A percentile compares a stretch with the other conserved stretches of the same genome.
phyloP scores from a whole-genome alignment of 2,329 filamentous ascomycete genomes.

The Claviceps citrina region DNA sequence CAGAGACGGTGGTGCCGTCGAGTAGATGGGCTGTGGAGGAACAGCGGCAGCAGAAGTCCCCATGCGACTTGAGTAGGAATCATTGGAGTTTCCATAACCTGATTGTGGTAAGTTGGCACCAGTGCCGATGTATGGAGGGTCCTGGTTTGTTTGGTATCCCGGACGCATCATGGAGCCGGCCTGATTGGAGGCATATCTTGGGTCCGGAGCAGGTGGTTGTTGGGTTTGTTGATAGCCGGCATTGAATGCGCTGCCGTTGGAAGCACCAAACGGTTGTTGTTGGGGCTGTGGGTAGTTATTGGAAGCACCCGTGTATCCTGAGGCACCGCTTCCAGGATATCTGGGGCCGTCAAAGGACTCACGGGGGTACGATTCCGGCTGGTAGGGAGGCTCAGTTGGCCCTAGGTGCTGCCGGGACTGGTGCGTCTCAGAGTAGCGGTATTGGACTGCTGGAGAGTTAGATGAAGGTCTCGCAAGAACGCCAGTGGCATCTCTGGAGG shows the following conservation, averaged over 20 bases:
- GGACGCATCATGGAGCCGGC: slow-evolving; percentile 17
- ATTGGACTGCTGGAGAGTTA: slow-evolving; percentile 45
- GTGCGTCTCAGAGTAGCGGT: slow-evolving; percentile 38
- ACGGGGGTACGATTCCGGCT: slow-evolving; percentile 22
- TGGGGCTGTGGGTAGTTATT: slow-evolving; percentile 16
- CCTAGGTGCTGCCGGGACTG: slow-evolving; percentile 33
- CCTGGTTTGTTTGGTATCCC: slow-evolving; percentile 16
- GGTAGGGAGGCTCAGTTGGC: slow-evolving; percentile 25
- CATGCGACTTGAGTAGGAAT: slow-evolving; percentile 19
- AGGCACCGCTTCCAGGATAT: slow-evolving; percentile 35
- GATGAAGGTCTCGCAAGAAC: slow-evolving; percentile 34
- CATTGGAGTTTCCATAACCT: slow-evolving; percentile 11
- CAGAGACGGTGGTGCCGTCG: slow-evolving; percentile 17
- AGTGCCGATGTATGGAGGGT: slow-evolving; percentile 20
- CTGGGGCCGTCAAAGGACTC: slow-evolving; percentile 30
- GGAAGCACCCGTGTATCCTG: slow-evolving; percentile 33
- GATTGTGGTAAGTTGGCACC: slow-evolving; percentile 21
- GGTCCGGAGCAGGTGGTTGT: slow-evolving; percentile 19
- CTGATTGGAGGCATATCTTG: slow-evolving; percentile 18
- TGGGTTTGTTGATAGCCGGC: slow-evolving; percentile 18
- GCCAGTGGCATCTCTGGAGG: slow-evolving; percentile 34
- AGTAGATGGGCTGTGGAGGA: slow-evolving; percentile 19
- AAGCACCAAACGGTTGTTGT: slow-evolving; percentile 15
- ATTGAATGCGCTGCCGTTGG: slow-evolving; percentile 18
- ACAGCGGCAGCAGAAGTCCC: slow-evolving; percentile 16